Evolutionary conservation across 139 green algal species (phyloP).

Genomic region (Tetratostichococcus sp.): DNA sequence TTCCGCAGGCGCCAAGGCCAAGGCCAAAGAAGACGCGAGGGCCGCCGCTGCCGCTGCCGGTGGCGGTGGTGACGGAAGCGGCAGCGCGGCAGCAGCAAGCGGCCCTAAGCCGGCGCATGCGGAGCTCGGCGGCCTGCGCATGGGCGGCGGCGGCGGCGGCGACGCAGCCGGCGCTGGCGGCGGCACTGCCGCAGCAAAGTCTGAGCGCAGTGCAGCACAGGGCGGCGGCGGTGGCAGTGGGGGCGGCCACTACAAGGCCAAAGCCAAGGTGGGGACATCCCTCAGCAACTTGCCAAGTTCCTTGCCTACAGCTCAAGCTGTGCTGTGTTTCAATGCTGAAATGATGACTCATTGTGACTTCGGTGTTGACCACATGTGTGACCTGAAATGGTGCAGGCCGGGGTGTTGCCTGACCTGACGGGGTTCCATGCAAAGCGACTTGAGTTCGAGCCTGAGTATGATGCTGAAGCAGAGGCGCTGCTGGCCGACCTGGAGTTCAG

Average conservation of each 20-base stretch:
- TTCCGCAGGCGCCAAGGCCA: too few species aligned
- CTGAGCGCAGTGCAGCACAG: too few species aligned
- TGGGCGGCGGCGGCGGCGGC: not conserved
- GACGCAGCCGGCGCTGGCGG: too few species aligned
- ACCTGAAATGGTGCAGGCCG: not conserved
- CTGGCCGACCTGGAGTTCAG: slow-evolving; percentile 62
- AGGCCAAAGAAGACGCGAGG: too few species aligned
- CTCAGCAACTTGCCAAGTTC: too few species aligned
- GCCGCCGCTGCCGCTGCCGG: too few species aligned
- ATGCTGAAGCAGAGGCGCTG: slow-evolving; percentile 82
- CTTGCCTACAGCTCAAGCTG: too few species aligned
- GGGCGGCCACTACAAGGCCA: not conserved
- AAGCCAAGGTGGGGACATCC: not conserved
- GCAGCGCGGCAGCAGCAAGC: too few species aligned
- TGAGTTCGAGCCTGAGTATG: slow-evolving; percentile 95
- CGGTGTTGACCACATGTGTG: not conserved
- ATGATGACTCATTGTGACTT: too few species aligned
- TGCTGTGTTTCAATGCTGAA: too few species aligned
- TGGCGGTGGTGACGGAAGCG: not conserved
- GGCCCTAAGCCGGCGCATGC: not conserved
- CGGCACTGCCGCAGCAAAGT: too few species aligned
- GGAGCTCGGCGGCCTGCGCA: not conserved
- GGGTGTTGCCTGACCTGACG: slow-evolving; percentile 34
- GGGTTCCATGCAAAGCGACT: slow-evolving; percentile 84
- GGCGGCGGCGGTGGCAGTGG: too few species aligned